Evolutionary conservation across 495 filamentous ascomycete genomes (phyloP).

Genomic region (Aspergillus hancockii): DNA sequence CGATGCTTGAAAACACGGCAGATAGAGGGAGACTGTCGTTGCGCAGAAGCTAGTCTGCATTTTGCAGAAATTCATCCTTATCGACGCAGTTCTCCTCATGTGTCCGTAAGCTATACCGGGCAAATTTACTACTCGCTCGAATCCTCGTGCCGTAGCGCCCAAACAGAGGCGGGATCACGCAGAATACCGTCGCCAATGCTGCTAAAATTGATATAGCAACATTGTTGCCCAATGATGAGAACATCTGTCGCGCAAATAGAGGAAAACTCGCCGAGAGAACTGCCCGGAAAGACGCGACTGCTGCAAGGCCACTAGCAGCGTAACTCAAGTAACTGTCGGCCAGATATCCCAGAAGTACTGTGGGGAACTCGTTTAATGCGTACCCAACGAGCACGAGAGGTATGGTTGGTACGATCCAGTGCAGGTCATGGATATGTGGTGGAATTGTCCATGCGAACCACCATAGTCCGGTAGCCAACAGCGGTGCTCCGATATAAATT

Average conservation of each 20-base stretch:
- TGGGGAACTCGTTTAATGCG: slow-evolving; percentile 52
- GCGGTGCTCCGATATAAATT: slow-evolving; percentile 47
- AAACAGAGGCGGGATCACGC: slow-evolving; percentile 44
- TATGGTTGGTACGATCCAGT: slow-evolving; percentile 46
- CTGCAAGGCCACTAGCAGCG: slow-evolving; percentile 52
- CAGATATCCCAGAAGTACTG: slow-evolving; percentile 52
- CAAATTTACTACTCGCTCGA: slow-evolving; percentile 47
- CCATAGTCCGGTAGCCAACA: slow-evolving; percentile 46
- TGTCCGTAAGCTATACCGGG: slow-evolving; percentile 43
- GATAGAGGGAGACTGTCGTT: no score
- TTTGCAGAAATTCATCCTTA: slow-evolving; percentile 6
- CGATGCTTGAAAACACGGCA: no score
- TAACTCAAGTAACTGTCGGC: slow-evolving; percentile 55
- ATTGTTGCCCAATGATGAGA: slow-evolving; percentile 43
- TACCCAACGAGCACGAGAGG: slow-evolving; percentile 50
- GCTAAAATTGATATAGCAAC: slow-evolving; percentile 47
- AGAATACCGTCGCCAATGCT: slow-evolving; percentile 44
- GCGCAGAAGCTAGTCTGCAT: neutral
- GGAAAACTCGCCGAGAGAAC: slow-evolving; percentile 47
- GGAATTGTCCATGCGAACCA: slow-evolving; percentile 57
- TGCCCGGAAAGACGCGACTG: slow-evolving; percentile 46
- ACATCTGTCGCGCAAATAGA: slow-evolving; percentile 48
- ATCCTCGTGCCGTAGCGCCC: slow-evolving; percentile 44
- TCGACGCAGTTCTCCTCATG: slow-evolving; percentile 30
- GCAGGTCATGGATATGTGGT: slow-evolving; percentile 26